Base-by-base conservation (phyloP, 352 stramenopile genomes). In the Phytophthora litchii region DNA sequence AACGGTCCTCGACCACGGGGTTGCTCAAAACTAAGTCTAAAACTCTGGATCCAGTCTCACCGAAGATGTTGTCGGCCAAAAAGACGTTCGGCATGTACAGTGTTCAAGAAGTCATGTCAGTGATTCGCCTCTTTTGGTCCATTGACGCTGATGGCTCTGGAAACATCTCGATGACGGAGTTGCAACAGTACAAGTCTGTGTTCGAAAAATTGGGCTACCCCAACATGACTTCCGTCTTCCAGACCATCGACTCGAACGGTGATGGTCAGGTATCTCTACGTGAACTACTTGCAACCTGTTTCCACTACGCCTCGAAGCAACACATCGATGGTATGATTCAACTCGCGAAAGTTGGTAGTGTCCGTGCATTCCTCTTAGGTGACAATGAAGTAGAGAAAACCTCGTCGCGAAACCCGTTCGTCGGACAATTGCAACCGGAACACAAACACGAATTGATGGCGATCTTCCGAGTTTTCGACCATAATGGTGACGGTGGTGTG, bases 381-480 rank as follows among this genome's bases (percentile, higher is more conserved):
- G 16, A 37, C 7, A 34, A 40, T 8, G 37, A 31, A n/a, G n/a
- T 17, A 49, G 42, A 41, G 5, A 16, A 21, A 10, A 12, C 5
- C 19, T 21, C 41, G 23, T 25, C 34, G 11, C 20, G 34, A 8
- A 52, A 57, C 16, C 21, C 32, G 48, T 46, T 46, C 11, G 41
- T 20, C 11, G 20, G 23, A 3, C 43, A 59, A 31, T 36, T 88
- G 19, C 36, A 47, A 7, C 44, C 64, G 0, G 76, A 89, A 29
- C 62, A 86, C 4, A 59, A 72, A 17, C 47, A 41, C 2, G 78
- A 90, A 49, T 53, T 92, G 47, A 56, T 82, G 16, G 76, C 68
- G 0, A 89, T 92, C 38, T 92, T 90, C 35, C 72, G 64, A 0
- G 72, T 92, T 10, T 92, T 92, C 48, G 82, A 90, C 63, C 71